phyloP scores from a whole-genome alignment of 441 rosid genomes.

The Aleurites moluccanus region DNA sequence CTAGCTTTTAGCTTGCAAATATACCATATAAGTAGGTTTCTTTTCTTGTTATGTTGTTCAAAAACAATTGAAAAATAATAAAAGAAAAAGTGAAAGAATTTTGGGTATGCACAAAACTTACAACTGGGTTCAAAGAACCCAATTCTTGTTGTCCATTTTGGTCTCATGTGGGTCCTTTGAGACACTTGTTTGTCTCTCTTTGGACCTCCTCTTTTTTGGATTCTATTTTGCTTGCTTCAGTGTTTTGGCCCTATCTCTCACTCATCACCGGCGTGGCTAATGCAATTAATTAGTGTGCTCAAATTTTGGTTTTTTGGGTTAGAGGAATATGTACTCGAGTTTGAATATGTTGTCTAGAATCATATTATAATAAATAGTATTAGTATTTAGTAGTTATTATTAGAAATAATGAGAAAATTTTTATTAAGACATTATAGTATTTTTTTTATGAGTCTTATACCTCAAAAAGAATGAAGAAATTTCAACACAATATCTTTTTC shows the following conservation, averaged over 20 bases:
- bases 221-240: background rate
- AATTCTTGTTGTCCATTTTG: constrained; percentile 20
- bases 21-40: constrained; percentile 1
- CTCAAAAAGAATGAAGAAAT: no score
- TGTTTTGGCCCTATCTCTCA: background rate
- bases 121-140: background rate
- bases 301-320: background rate
- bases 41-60: constrained; percentile 16
- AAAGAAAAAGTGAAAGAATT: background rate
- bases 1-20: background rate
- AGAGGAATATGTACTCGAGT: no score
- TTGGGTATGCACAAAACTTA: background rate
- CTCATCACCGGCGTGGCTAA: constrained; percentile 17
- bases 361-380: no score
- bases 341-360: no score
- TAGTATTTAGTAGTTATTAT: no score
- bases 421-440: no score
- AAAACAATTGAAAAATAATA: no score
- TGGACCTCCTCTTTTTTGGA: constrained; percentile 4
- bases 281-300: constrained; percentile 3
- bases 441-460: no score
- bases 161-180: constrained; percentile 29
- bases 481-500: no score
- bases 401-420: no score
- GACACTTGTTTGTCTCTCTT: constrained; percentile 16